Evolutionary conservation across 179 eudicot genomes (phyloP).

Genomic region (Spergularia azorica): DNA sequence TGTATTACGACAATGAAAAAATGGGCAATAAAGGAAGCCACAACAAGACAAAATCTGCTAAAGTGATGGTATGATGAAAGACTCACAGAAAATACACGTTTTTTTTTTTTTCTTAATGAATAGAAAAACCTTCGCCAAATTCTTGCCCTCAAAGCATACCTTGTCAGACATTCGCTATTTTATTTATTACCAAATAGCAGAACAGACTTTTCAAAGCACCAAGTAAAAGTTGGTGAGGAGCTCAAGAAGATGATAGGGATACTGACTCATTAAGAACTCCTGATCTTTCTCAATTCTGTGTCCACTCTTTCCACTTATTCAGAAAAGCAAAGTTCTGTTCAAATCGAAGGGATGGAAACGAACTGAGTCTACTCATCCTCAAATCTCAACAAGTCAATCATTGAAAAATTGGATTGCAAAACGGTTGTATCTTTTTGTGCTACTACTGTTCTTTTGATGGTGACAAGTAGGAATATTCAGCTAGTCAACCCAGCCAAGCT

Average conservation of each 20-base stretch:
- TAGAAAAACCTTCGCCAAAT: too few relatives aligned
- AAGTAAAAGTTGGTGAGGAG: not conserved
- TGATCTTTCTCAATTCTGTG: not conserved
- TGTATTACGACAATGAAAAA: not conserved
- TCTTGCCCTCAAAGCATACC: constrained; percentile 2
- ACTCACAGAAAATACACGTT: not conserved
- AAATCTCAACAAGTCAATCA: not conserved
- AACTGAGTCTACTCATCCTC: not conserved
- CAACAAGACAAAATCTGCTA: not conserved
- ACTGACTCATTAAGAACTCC: not conserved
- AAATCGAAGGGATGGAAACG: not conserved
- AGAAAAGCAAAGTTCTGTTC: not conserved
- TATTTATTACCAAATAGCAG: not conserved
- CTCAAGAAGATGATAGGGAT: not conserved
- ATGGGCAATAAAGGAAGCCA: not conserved
- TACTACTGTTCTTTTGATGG: not conserved
- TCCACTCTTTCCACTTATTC: not conserved
- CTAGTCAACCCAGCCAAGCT: not conserved
- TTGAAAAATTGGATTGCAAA: not conserved
- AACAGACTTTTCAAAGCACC: not conserved
- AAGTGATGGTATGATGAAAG: not conserved
- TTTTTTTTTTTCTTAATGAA: too few relatives aligned
- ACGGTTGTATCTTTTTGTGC: not conserved
- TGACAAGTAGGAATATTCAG: not conserved
- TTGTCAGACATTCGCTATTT: not conserved